Percentiles rank a stretch among this genome's conserved stretches.
These are phyloP conservation scores for Tremella yokohamensis DNA, from an alignment of 768 basidiomycete genomes.

Conservation along the genomic window DNA sequence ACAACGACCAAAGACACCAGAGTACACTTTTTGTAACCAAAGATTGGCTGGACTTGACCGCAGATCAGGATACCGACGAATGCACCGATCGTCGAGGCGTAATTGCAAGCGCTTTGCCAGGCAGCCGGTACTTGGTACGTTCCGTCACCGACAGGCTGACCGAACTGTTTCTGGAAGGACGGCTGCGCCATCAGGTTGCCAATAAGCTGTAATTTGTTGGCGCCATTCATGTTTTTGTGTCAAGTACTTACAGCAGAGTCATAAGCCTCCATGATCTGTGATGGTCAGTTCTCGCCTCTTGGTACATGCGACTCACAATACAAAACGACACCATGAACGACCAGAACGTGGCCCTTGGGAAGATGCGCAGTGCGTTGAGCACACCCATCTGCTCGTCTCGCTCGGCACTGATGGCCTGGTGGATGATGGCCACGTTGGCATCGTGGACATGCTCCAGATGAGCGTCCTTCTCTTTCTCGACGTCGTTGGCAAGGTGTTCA, in stretches of 20 bases:
- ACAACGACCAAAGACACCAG: constrained; percentile 8
- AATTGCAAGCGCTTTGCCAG: constrained; percentile 5
- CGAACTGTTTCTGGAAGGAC: constrained; percentile 7
- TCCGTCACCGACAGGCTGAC: not conserved
- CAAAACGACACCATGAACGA: constrained; percentile 19
- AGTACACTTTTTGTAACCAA: constrained; percentile 10
- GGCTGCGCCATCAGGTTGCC: constrained; percentile 26
- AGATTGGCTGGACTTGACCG: constrained; percentile 17
- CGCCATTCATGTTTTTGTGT: constrained; percentile 36
- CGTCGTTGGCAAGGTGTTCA: not conserved
- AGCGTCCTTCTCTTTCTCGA: constrained; percentile 4
- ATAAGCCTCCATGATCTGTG: too few species aligned
- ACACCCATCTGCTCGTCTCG: not conserved
- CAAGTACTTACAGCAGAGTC: too few species aligned
- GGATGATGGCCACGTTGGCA: not conserved
- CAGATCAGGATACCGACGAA: constrained; percentile 7
- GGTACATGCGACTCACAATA: too few species aligned
- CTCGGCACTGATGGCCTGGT: constrained; percentile 7
- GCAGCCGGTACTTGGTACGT: constrained; percentile 1
- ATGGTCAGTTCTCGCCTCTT: too few species aligned
- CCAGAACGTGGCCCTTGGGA: constrained; percentile 43
- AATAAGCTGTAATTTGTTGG: constrained; percentile 27
- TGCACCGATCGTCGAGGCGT: not conserved
- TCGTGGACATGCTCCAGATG: constrained; percentile 4
- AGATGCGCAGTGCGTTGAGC: constrained; percentile 8